phyloP scores from a whole-genome alignment of 371 early-diverging fungal species.

The Saksenaea oblongispora region DNA sequence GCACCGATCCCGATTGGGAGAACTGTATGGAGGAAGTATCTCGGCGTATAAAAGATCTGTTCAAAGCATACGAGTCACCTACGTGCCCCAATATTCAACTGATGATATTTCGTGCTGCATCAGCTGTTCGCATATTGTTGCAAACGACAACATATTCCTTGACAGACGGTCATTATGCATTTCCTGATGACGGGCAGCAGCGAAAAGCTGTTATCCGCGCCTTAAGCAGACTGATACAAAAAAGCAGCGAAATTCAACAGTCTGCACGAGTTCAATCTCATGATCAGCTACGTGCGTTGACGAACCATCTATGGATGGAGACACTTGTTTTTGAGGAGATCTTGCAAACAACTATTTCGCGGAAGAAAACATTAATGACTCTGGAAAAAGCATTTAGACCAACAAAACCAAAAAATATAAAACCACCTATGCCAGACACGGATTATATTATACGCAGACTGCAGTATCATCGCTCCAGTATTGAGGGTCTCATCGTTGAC shows the following conservation, averaged over 20 bases:
- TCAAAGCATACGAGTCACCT: conserved; percentile 24
- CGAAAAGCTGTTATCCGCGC: conserved; percentile 36
- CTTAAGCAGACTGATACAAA: conserved; percentile 39
- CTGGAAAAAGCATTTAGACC: not conserved
- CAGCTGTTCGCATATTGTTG: conserved; percentile 38
- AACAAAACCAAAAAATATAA: not conserved
- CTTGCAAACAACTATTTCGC: conserved; percentile 7
- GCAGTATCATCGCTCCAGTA: not conserved
- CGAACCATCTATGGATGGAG: conserved; percentile 32
- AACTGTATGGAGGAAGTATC: conserved; percentile 13
- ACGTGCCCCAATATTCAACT: conserved; percentile 20
- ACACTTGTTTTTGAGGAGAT: conserved; percentile 34
- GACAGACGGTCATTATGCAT: conserved; percentile 15
- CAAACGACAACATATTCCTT: conserved; percentile 42
- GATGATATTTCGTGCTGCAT: conserved; percentile 33
- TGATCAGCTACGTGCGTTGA: conserved; percentile 15
- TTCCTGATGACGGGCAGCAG: conserved; percentile 44
- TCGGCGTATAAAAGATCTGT: conserved; percentile 20
- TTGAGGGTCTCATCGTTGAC: not conserved
- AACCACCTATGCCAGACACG: not conserved
- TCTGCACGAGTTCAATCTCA: not conserved
- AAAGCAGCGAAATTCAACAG: conserved; percentile 28
- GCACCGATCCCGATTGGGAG: conserved; percentile 7
- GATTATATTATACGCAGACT: not conserved
- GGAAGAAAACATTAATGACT: not conserved